Conservation (phyloP, 306 rosid genomes). For the Prunus salicina region DNA sequence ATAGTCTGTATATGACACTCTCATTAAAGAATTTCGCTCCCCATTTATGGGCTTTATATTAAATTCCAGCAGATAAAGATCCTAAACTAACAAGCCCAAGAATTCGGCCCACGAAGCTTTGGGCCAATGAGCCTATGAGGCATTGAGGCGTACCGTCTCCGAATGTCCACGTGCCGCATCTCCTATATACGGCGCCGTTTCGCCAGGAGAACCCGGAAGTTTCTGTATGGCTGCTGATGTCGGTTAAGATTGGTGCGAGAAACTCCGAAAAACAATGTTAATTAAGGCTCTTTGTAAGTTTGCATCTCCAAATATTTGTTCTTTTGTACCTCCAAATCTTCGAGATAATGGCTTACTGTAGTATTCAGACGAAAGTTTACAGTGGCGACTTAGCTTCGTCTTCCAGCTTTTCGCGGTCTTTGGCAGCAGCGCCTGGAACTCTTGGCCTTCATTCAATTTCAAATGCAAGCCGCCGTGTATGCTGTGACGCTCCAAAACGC, state of each 20-base stretch:
- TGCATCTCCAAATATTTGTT: background rate
- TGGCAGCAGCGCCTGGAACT: background rate
- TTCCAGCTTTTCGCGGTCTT: conserved; percentile 31
- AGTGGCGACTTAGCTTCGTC: conserved; percentile 22
- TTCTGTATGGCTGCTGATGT: background rate
- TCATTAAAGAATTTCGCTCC: too few species aligned
- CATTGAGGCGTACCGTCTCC: background rate
- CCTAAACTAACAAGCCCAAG: too few species aligned
- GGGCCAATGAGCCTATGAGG: too few species aligned
- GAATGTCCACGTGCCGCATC: background rate
- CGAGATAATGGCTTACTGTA: conserved; percentile 17
- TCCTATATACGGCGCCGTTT: background rate
- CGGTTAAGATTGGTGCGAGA: background rate
- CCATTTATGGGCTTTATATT: too few species aligned
- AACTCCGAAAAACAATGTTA: background rate
- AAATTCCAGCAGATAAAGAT: too few species aligned
- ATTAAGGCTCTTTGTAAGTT: background rate
- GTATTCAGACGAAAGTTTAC: conserved; percentile 17
- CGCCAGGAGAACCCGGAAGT: background rate
- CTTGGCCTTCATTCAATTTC: background rate
- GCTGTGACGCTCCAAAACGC: conserved; percentile 16
- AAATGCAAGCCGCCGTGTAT: conserved; percentile 22
- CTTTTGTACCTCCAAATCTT: background rate
- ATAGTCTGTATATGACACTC: fast-evolving
- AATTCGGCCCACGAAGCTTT: too few species aligned